Evolutionary conservation across 1,284 basidiomycete genomes (phyloP), one percentile per base, ranked within the genome.

Genomic region (Chalciporus sp.): DNA sequence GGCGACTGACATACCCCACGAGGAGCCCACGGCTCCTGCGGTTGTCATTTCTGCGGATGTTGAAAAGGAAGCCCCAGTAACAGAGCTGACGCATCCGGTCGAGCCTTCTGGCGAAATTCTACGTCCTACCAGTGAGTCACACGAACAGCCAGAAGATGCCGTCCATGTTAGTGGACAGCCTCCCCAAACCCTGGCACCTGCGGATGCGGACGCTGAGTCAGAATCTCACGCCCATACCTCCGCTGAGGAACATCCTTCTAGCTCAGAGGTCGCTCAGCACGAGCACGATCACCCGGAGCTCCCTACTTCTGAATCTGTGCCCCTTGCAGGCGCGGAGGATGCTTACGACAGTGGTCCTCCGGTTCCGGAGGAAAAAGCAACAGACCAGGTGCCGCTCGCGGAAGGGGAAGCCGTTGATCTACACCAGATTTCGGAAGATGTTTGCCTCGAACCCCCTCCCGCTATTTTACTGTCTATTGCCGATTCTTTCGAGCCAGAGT

Each of bases 371-470:
- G 60, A 59, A 41, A 52, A 52, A 11, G 41, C 40, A 23, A 41
- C 45, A 35, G 58, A 58, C 10, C 58, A 51, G 33, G 55, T 47
- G 27, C n/a, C 47, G n/a, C 47, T 7, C 40, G 39, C 47, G 23
- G 58, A 51, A 39, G 58, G 55, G 42, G 57, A 56, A 29, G 37
- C 47, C 7, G 57, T 53, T 29, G 81, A 87, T 67, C 83, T 83
- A 8, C 82, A 85, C 62, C 83, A 86, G 66, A 83, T 86, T 46
- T 84, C 83, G 10, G 87, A 87, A 58, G 86, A 80, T 27, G 81
- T 86, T 44, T 86, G 83, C 63, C 86, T 88, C 51, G 87, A 90
- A 55, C 85, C 85, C n/a, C 88, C 88, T 44, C 87, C 88, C 16
- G 74, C 84, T 20, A 84, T 90, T 43, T 72, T 88, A 42, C 64